These are phyloP conservation scores for Novymonas esmeraldas DNA, from an alignment of 208 protist genomes.

Conservation along the genomic window DNA sequence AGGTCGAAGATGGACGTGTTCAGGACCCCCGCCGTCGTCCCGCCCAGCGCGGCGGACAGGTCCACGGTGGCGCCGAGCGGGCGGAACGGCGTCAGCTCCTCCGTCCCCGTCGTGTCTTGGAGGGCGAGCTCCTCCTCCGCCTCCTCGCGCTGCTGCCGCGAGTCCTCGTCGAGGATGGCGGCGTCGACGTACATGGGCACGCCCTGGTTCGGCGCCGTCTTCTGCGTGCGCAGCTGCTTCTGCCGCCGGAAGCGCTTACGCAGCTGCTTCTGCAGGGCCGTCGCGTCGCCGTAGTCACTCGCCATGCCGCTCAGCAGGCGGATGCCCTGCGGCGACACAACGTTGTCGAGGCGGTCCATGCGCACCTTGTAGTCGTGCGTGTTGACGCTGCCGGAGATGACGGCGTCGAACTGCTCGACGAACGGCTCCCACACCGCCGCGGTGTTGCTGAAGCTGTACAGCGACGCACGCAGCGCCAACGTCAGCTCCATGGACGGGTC, in stretches of 20 bases:
- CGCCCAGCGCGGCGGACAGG: slow-evolving; percentile 5
- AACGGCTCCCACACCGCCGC: slow-evolving; percentile 86
- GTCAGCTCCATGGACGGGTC: slow-evolving; percentile 59
- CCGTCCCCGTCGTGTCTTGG: not conserved
- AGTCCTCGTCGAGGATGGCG: slow-evolving; percentile 24
- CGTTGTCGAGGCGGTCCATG: slow-evolving; percentile 69
- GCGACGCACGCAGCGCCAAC: slow-evolving; percentile 43
- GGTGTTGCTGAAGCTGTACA: slow-evolving; percentile 75
- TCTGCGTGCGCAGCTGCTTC: slow-evolving; percentile 32
- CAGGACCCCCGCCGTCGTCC: slow-evolving; percentile 12
- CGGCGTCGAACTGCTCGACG: slow-evolving; percentile 64
- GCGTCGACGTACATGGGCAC: slow-evolving; percentile 40
- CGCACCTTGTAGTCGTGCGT: slow-evolving; percentile 61
- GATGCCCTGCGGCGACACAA: slow-evolving; percentile 79
- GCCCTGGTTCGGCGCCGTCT: slow-evolving; percentile 32
- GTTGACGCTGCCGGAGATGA: slow-evolving; percentile 51
- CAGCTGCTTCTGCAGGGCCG: slow-evolving; percentile 58
- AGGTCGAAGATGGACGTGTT: slow-evolving; percentile 37
- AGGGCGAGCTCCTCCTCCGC: slow-evolving; percentile 22
- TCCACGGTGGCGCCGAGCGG: slow-evolving; percentile 13
- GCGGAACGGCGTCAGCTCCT: slow-evolving; percentile 11
- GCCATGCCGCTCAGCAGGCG: slow-evolving; percentile 48
- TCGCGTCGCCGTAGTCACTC: slow-evolving; percentile 55
- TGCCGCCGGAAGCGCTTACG: slow-evolving; percentile 53
- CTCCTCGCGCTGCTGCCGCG: slow-evolving; percentile 11